Evolutionary conservation across 2,329 filamentous ascomycete genomes (phyloP).

Genomic region (Stagonosporopsis vannaccii): DNA sequence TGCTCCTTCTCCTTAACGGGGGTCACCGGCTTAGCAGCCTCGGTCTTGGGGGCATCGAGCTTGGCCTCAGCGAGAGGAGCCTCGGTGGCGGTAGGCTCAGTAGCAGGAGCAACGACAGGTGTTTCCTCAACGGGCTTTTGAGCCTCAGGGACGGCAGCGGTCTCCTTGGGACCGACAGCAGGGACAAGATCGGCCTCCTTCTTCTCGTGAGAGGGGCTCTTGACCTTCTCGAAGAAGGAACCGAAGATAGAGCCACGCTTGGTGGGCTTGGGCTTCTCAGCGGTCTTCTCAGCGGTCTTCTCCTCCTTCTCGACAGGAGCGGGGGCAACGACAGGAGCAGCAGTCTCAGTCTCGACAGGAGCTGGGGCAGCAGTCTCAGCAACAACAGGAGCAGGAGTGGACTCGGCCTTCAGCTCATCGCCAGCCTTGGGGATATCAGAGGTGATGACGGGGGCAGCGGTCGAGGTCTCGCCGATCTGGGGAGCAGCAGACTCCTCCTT

Average conservation of each 20-base stretch:
- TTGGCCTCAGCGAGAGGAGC: conserved; percentile 36
- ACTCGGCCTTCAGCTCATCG: conserved; percentile 56
- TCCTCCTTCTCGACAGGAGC: conserved; percentile 43
- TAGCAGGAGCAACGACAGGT: conserved; percentile 48
- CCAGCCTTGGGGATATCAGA: conserved; percentile 36
- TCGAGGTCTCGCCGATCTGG: conserved; percentile 41
- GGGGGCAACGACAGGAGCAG: conserved; percentile 20
- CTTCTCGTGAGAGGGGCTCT: conserved; percentile 66
- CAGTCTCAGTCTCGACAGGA: conserved; percentile 49
- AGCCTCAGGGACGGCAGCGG: conserved; percentile 50
- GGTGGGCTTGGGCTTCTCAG: conserved; percentile 65
- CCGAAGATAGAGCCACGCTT: conserved; percentile 90
- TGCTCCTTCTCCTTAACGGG: conserved; percentile 55
- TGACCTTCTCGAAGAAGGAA: conserved; percentile 70
- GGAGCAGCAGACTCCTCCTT: conserved; percentile 46
- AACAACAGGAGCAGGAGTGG: conserved; percentile 46
- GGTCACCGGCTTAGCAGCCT: conserved; percentile 46
- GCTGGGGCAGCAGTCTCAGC: conserved; percentile 48
- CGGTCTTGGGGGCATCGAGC: conserved; percentile 37
- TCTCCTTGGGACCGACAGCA: conserved; percentile 56
- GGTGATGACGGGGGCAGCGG: conserved; percentile 47
- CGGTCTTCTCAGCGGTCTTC: conserved; percentile 48
- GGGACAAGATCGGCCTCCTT: conserved; percentile 71
- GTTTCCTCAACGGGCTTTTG: conserved; percentile 46
- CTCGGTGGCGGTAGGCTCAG: conserved; percentile 32